Conservation (phyloP, 2,329 filamentous ascomycete species). For the Calcarisporium arbuscula region DNA sequence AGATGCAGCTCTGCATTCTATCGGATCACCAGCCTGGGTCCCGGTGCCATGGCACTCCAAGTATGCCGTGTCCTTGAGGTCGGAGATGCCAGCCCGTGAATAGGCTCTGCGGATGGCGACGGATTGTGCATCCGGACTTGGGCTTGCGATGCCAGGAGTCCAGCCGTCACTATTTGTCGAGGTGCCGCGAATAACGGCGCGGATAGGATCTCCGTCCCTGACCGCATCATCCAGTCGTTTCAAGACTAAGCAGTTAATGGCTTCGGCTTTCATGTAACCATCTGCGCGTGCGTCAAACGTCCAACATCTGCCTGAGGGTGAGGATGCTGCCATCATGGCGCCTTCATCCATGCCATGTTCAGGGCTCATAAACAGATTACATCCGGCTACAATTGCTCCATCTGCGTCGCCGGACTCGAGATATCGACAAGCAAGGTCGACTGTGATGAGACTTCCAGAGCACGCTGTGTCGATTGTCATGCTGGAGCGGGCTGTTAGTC, state of each 20-base stretch:
- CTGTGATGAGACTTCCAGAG: conserved; percentile 37
- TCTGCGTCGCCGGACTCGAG: conserved; percentile 9
- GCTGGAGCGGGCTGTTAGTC: no score
- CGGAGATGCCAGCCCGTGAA: conserved; percentile 15
- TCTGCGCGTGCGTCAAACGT: conserved; percentile 30
- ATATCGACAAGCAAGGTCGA: conserved; percentile 32
- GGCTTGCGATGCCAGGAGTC: conserved; percentile 28
- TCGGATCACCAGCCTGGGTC: conserved; percentile 30
- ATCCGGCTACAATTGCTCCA: conserved; percentile 29
- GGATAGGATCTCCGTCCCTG: conserved; percentile 31
- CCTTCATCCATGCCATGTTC: conserved; percentile 36
- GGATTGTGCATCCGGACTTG: conserved; percentile 22
- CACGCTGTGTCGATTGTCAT: conserved; percentile 48
- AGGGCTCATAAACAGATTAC: conserved; percentile 35
- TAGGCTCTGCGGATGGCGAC: conserved; percentile 23
- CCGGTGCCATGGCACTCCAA: conserved; percentile 35
- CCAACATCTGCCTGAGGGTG: conserved; percentile 18
- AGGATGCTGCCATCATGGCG: conserved; percentile 30
- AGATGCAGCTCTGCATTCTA: conserved; percentile 23
- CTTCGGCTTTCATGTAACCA: conserved; percentile 42
- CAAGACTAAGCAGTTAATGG: conserved; percentile 31
- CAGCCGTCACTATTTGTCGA: conserved; percentile 23
- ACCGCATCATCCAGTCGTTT: conserved; percentile 38
- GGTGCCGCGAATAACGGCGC: conserved; percentile 23
- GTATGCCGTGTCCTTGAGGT: conserved; percentile 19